A percentile compares a stretch with the other conserved stretches of the same genome.
Evolutionary conservation across 768 basidiomycete genomes (phyloP).

Genomic region (Guyanaporus albipodus): DNA sequence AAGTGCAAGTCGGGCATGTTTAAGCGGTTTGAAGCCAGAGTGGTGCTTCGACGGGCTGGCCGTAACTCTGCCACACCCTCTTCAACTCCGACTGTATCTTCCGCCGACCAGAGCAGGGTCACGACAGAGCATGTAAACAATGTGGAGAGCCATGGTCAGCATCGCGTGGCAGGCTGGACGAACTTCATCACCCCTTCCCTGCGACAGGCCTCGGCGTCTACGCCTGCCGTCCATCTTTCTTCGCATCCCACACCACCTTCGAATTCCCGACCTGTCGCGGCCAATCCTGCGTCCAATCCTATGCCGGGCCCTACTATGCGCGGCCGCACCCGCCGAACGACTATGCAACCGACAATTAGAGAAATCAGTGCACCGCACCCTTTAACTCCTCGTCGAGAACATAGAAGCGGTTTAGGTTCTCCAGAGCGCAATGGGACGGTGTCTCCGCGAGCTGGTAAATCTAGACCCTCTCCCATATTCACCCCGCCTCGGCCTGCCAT

Average conservation of each 20-base stretch:
- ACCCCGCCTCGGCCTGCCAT: conserved; percentile 30
- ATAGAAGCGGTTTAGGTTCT: conserved; percentile 18
- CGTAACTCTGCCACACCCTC: conserved; percentile 38
- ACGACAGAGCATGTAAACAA: conserved; percentile 32
- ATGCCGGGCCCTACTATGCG: conserved; percentile 45
- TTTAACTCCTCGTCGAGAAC: conserved; percentile 33
- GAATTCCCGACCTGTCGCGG: conserved; percentile 45
- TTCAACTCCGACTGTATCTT: conserved; percentile 38
- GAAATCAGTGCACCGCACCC: conserved; percentile 42
- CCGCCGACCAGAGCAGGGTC: conserved; percentile 21
- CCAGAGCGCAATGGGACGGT: conserved; percentile 30
- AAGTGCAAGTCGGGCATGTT: conserved; percentile 46
- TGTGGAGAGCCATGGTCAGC: conserved; percentile 35
- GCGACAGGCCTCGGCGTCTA: conserved; percentile 68
- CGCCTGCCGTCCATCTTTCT: conserved; percentile 64
- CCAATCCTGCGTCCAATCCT: conserved; percentile 45
- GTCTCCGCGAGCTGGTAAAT: conserved; percentile 30
- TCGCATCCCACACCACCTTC: conserved; percentile 53
- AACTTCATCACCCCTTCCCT: conserved; percentile 65
- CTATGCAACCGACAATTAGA: conserved; percentile 29
- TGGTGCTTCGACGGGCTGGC: conserved; percentile 45
- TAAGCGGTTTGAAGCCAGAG: conserved; percentile 45
- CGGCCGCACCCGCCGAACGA: conserved; percentile 42
- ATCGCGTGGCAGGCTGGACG: conserved; percentile 50
- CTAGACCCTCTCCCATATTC: conserved; percentile 32